phyloP scores from a whole-genome alignment of 2,329 filamentous ascomycete genomes.

The Colletotrichum echinochloae region DNA sequence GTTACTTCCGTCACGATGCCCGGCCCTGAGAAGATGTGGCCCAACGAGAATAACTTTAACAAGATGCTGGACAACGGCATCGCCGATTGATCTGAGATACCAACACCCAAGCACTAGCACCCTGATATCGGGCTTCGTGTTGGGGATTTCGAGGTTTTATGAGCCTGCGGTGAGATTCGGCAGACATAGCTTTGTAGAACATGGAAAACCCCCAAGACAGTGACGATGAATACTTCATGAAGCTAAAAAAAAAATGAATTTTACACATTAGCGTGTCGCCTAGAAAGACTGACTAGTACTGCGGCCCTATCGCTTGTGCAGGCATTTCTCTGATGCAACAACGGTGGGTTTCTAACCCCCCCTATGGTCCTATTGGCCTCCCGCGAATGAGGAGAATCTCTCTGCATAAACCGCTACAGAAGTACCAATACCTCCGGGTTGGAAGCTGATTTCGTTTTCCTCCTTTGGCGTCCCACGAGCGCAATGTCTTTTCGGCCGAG shows the following conservation, averaged over 20 bases:
- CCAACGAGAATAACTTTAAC: not conserved
- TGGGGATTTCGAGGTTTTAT: not conserved
- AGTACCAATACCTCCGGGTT: constrained; percentile 64
- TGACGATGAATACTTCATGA: not conserved
- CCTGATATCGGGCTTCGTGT: not conserved
- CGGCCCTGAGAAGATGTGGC: not conserved
- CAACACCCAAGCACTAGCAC: not conserved
- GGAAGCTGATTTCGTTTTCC: constrained; percentile 71
- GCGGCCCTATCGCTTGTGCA: constrained; percentile 58
- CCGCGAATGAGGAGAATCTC: constrained; percentile 74
- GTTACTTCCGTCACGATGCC: not conserved
- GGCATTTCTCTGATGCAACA: constrained; percentile 67
- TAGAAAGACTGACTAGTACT: not conserved
- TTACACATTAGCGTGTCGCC: fast-evolving
- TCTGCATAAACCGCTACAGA: constrained; percentile 74
- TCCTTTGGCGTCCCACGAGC: constrained; percentile 63
- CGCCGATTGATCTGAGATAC: not conserved
- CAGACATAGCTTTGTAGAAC: not conserved
- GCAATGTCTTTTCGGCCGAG: constrained; percentile 68
- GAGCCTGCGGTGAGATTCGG: not conserved
- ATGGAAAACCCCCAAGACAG: not conserved
- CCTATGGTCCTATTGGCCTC: constrained; percentile 73
- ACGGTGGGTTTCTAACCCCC: constrained; percentile 69
- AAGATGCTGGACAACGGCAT: not conserved
- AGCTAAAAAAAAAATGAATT: not conserved